phyloP scores from a whole-genome alignment of 139 green algal species.

The Edaphochlamys debaryana region DNA sequence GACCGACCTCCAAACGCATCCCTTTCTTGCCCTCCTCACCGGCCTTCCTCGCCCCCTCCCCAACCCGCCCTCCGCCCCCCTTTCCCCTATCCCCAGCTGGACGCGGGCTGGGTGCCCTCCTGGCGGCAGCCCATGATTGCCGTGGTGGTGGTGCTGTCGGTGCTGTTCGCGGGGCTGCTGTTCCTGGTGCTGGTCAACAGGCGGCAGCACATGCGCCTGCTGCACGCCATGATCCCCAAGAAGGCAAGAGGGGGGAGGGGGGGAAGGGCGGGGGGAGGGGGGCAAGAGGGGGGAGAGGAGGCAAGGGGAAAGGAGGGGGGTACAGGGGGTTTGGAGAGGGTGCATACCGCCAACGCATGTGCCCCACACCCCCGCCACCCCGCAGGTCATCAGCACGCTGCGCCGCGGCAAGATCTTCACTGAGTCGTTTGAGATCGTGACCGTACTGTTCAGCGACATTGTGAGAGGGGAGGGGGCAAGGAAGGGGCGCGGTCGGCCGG shows the following conservation, averaged over 20 bases:
- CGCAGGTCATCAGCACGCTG: constrained; percentile 22
- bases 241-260: background rate
- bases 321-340: no score
- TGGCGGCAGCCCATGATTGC: constrained; percentile 2
- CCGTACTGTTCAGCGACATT: constrained; percentile 42
- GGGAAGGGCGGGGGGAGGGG: no score
- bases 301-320: background rate
- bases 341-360: background rate
- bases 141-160: constrained; percentile 19
- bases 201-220: constrained; percentile 39
- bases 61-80: no score
- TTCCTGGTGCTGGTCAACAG: constrained; percentile 35
- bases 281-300: no score
- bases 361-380: no score
- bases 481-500: no score
- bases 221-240: constrained; percentile 41
- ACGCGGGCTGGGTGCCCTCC: background rate
- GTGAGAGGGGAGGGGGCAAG: no score
- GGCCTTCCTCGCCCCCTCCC: no score
- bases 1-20: no score
- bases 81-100: no score
- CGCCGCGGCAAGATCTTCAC: constrained; percentile 30
- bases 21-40: no score
- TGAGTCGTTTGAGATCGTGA: constrained; percentile 21
- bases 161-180: background rate